Conservation (phyloP, 306 rosid species). For the Delonix regia region DNA sequence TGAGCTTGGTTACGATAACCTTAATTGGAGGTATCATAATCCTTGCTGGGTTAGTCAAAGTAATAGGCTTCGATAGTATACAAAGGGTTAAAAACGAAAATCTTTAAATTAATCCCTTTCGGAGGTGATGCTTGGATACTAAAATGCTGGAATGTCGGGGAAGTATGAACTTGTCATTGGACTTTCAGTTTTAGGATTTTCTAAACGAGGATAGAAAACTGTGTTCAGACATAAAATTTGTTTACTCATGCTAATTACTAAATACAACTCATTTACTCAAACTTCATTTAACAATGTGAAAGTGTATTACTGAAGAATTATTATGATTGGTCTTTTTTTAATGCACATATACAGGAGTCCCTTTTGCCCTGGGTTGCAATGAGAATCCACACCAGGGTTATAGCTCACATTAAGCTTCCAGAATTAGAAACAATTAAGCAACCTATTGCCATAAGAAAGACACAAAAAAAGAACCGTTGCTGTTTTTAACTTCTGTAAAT, state of each 20-base stretch:
- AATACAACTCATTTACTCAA: background rate
- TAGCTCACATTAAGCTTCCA: background rate
- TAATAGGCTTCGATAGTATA: background rate
- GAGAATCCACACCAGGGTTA: background rate
- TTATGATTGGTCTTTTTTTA: background rate
- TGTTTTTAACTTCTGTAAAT: no score
- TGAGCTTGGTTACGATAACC: background rate
- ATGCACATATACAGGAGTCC: background rate
- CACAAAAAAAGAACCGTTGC: no score
- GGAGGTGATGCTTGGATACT: background rate
- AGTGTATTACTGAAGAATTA: background rate
- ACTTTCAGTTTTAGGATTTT: background rate
- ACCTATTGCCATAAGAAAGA: background rate
- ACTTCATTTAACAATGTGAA: background rate
- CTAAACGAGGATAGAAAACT: background rate
- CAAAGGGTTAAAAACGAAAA: background rate
- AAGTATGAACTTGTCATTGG: background rate
- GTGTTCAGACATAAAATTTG: background rate
- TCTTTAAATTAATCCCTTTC: background rate
- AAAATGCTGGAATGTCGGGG: background rate
- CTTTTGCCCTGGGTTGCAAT: background rate
- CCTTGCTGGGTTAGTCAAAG: background rate
- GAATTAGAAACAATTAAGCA: background rate
- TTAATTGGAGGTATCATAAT: background rate
- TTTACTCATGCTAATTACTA: background rate